Percentiles rank a stretch among this genome's conserved stretches.
These are phyloP conservation scores for Zygosaccharomyces sapae DNA, from an alignment of 1,139 yeast species.

Conservation along the genomic window DNA sequence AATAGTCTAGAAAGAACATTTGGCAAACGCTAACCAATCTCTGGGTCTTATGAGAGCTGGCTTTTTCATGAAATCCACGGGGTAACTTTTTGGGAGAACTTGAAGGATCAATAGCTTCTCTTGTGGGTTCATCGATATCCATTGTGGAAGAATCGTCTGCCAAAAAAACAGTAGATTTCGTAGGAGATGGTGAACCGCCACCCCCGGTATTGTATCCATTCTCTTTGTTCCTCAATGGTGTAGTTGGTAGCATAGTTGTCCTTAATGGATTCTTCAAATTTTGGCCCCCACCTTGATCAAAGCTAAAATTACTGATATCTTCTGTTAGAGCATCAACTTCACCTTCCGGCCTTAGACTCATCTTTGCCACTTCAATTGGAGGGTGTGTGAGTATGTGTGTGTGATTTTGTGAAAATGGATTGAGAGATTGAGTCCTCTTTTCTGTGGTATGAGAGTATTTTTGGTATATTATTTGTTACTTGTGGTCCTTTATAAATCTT, in stretches of 20 bases:
- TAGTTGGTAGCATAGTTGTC: slow-evolving; percentile 12
- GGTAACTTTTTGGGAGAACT: slow-evolving; percentile 42
- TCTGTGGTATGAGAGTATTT: background rate
- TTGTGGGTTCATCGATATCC: slow-evolving; percentile 34
- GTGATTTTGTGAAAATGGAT: background rate
- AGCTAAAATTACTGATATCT: slow-evolving; percentile 34
- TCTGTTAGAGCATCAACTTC: slow-evolving; percentile 36
- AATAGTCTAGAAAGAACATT: slow-evolving; percentile 84
- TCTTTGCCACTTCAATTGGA: slow-evolving; percentile 5
- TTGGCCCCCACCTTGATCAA: slow-evolving; percentile 20
- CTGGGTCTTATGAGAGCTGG: slow-evolving; percentile 72
- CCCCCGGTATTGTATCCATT: slow-evolving; percentile 6
- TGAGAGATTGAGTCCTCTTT: background rate
- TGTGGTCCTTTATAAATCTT: slow-evolving; percentile 2
- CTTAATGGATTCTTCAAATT: slow-evolving; percentile 15
- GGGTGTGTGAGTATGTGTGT: too few species aligned
- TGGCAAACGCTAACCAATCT: slow-evolving; percentile 79
- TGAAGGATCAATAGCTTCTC: slow-evolving; percentile 25
- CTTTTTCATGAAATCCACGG: slow-evolving; percentile 53
- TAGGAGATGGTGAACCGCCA: slow-evolving; percentile 25
- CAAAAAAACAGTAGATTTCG: slow-evolving; percentile 20
- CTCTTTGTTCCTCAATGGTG: slow-evolving; percentile 20
- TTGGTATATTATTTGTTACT: background rate
- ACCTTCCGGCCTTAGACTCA: slow-evolving; percentile 29
- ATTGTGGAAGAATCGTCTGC: slow-evolving; percentile 27